Evolutionary conservation across 75 land plant genomes (phyloP), one percentile per base, ranked within the genome.

Genomic region (Pinus taeda): DNA sequence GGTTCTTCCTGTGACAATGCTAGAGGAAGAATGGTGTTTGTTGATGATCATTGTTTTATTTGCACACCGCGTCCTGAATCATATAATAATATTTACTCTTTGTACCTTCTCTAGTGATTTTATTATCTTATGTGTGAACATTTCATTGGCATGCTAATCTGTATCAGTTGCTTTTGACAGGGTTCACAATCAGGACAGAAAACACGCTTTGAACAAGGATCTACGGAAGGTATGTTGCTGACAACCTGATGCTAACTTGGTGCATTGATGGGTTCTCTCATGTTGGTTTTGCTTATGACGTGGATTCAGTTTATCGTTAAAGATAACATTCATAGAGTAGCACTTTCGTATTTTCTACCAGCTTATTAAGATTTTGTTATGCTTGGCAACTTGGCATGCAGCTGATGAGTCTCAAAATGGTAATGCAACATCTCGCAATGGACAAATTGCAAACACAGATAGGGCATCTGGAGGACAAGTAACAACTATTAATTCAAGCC

Each of bases 371-470:
- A 59, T 17, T 59, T 59, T 59, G 6, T 49, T 59, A n/a, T 59
- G 18, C n/a, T n/a, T 59, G 18, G 21, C 60, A 59, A 4, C 14
- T n/a, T 4, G 18, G 21, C 60, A 59, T 18, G 24, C 81, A 85
- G 85, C 66, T 71, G 87, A 85, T 57, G 75, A 76, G 61, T 75
- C 85, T 71, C 88, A 90, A 74, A 86, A 84, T 79, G 88, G 86
- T 12, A 80, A 21, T 59, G 63, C 83, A 59, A 49, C 55, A 49
- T 49, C 55, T 49, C 9, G 9, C 55, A 9, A 49, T 22, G 39
- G 15, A 58, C 84, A 77, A 71, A 75, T 66, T 56, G 21, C 84
- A 60, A 62, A 24, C 13, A n/a, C 24, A 62, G 84, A 82, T 37
- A 89, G 84, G 80, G 91, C 55, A 49, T 49, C 55, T 49, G 55